These are phyloP conservation scores for Diaporthe sp. DNA, from an alignment of 2,329 filamentous ascomycete species.

Conservation along the genomic window DNA sequence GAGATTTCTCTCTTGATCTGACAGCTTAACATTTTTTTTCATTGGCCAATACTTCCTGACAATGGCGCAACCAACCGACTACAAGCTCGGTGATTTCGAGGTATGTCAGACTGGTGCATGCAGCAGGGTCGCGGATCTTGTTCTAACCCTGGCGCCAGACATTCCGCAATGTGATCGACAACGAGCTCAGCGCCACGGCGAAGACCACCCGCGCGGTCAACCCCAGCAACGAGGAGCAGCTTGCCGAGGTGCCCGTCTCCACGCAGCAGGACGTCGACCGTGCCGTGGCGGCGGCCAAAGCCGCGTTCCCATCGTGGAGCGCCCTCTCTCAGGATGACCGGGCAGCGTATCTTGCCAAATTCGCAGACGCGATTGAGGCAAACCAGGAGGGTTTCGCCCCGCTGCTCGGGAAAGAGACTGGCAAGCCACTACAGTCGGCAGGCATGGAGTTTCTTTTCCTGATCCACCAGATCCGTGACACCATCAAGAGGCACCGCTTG, in stretches of 20 bases:
- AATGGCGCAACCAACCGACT: conserved; percentile 3
- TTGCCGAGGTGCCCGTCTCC: conserved; percentile 55
- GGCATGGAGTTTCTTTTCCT: conserved; percentile 26
- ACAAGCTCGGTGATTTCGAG: conserved; percentile 35
- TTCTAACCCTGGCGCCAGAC: conserved; percentile 7
- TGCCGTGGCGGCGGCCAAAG: conserved; percentile 54
- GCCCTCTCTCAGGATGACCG: conserved; percentile 52
- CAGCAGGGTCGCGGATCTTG: not conserved
- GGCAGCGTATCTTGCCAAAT: conserved; percentile 47
- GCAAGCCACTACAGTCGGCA: conserved; percentile 42
- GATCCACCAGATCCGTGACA: conserved; percentile 19
- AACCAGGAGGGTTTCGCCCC: conserved; percentile 43
- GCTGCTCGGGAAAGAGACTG: conserved; percentile 45
- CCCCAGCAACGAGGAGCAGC: conserved; percentile 51
- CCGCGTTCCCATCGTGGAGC: conserved; percentile 56
- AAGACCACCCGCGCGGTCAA: conserved; percentile 50
- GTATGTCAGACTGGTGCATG: not conserved
- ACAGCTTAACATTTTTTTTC: not conserved
- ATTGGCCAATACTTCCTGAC: not conserved
- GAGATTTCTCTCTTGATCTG: not conserved
- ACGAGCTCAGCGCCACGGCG: conserved; percentile 41
- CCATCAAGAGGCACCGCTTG: conserved; percentile 19
- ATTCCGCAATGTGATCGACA: conserved; percentile 48
- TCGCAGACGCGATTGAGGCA: conserved; percentile 53
- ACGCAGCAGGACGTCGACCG: conserved; percentile 55